Percentiles rank a stretch among this genome's conserved stretches.
These are phyloP conservation scores for Artemisia annua DNA, from an alignment of 129 eudicot species.

Conservation along the genomic window DNA sequence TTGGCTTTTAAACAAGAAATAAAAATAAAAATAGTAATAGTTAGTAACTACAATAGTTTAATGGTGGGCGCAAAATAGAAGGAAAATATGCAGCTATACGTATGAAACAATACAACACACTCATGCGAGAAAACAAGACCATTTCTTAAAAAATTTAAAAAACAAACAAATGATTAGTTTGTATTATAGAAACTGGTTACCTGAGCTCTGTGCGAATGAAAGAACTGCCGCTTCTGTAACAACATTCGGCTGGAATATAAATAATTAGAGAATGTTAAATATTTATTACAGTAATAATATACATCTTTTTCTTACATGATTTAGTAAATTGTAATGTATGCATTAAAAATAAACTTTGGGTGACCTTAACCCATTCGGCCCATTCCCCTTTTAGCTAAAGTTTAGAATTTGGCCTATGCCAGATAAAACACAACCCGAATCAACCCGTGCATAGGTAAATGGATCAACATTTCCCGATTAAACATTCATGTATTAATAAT, in stretches of 20 bases:
- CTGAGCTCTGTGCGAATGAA: constrained; percentile 99
- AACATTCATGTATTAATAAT: too few relatives aligned
- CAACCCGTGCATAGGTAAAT: too few relatives aligned
- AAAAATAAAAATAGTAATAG: not conserved
- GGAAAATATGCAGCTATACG: not conserved
- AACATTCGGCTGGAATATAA: constrained; percentile 58
- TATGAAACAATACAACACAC: constrained; percentile 2
- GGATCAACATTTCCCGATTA: too few relatives aligned
- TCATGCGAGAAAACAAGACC: not conserved
- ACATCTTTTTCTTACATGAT: too few relatives aligned
- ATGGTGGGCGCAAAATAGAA: not conserved
- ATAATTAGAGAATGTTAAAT: not conserved
- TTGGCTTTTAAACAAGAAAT: constrained; percentile 48
- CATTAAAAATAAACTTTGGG: too few relatives aligned
- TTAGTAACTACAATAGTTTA: not conserved
- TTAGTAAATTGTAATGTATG: too few relatives aligned
- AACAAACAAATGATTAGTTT: not conserved
- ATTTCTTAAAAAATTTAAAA: not conserved
- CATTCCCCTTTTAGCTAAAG: too few relatives aligned
- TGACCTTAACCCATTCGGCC: too few relatives aligned
- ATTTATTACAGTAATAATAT: too few relatives aligned
- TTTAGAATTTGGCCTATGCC: too few relatives aligned
- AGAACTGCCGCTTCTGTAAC: constrained; percentile 90
- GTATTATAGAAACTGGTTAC: constrained; percentile 32
- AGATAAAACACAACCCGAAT: too few relatives aligned